Conservation (phyloP, 768 basidiomycete genomes). For the Agaricus subrufescens region DNA sequence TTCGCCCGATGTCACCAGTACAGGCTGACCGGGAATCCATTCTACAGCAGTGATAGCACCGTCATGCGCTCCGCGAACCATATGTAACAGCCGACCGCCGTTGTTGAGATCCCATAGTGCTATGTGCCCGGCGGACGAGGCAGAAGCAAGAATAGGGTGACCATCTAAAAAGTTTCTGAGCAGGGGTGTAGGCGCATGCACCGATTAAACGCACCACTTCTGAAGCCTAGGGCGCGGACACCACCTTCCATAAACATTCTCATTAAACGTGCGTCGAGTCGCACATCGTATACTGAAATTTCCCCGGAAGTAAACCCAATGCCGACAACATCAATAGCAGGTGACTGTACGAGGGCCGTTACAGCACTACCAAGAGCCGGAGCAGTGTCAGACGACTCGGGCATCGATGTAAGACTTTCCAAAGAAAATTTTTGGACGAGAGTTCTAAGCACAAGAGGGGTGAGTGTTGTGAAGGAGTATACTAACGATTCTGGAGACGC, state of each 20-base stretch:
- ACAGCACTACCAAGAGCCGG: slow-evolving; percentile 42
- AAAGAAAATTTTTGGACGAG: slow-evolving; percentile 78
- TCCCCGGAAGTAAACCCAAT: slow-evolving; percentile 86
- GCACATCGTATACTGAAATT: slow-evolving; percentile 85
- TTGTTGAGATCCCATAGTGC: slow-evolving; percentile 91
- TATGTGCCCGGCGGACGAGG: slow-evolving; percentile 82
- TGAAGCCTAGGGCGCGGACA: slow-evolving; percentile 73
- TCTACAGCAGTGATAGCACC: slow-evolving; percentile 76
- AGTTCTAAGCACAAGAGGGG: slow-evolving; percentile 40
- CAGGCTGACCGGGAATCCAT: slow-evolving; percentile 91
- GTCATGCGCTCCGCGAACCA: slow-evolving; percentile 87
- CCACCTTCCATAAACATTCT: slow-evolving; percentile 90
- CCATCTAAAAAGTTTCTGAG: slow-evolving; percentile 51
- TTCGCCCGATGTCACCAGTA: slow-evolving; percentile 84
- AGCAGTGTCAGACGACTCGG: slow-evolving; percentile 13
- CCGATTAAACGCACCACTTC: slow-evolving; percentile 59
- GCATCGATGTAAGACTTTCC: slow-evolving; percentile 43
- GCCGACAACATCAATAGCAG: slow-evolving; percentile 95
- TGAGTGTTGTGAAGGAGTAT: neutral
- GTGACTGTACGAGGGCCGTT: slow-evolving; percentile 82
- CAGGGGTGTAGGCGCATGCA: neutral
- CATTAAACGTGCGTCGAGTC: slow-evolving; percentile 86
- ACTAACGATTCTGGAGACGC: slow-evolving; percentile 18
- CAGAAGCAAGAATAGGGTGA: slow-evolving; percentile 83
- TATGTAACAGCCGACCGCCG: slow-evolving; percentile 77